These are phyloP conservation scores for Yamadazyma paraphyllophila DNA, from an alignment of 805 yeast genomes.

Conservation along the genomic window DNA sequence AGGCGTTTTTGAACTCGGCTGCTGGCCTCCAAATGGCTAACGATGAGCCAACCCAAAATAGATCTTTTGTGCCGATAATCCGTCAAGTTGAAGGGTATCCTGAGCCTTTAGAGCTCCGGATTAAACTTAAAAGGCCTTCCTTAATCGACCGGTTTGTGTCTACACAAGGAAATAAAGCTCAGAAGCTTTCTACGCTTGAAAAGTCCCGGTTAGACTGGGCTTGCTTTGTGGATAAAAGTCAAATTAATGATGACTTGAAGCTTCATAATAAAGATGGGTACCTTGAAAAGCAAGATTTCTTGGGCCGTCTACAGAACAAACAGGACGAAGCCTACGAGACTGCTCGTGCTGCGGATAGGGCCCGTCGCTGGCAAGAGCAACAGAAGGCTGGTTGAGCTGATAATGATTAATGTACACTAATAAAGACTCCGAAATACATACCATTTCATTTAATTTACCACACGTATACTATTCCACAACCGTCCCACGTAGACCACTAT, in stretches of 20 bases:
- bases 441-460: no score
- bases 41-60: conserved; percentile 10
- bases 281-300: conserved; percentile 86
- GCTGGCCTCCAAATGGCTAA: conserved; percentile 25
- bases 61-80: conserved; percentile 34
- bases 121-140: conserved; percentile 70
- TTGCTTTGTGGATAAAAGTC: conserved; percentile 82
- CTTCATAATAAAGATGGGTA: conserved; percentile 87
- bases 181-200: conserved; percentile 83
- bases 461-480: no score
- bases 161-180: conserved; percentile 59
- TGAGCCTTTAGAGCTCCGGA: conserved; percentile 41
- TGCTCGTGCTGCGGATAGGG: conserved; percentile 36
- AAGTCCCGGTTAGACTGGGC: conserved; percentile 96
- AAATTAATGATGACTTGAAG: conserved; percentile 77
- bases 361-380: conserved; percentile 14
- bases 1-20: conserved; percentile 66
- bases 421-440: no score
- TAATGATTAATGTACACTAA: neutral
- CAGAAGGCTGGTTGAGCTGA: conserved; percentile 1
- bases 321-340: conserved; percentile 50
- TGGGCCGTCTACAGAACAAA: conserved; percentile 66
- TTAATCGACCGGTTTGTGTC: conserved; percentile 72
- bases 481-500: no score
- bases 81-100: conserved; percentile 30